Evolutionary conservation across 495 filamentous ascomycete genomes (phyloP).

Genomic region (Talaromyces stipitatus): DNA sequence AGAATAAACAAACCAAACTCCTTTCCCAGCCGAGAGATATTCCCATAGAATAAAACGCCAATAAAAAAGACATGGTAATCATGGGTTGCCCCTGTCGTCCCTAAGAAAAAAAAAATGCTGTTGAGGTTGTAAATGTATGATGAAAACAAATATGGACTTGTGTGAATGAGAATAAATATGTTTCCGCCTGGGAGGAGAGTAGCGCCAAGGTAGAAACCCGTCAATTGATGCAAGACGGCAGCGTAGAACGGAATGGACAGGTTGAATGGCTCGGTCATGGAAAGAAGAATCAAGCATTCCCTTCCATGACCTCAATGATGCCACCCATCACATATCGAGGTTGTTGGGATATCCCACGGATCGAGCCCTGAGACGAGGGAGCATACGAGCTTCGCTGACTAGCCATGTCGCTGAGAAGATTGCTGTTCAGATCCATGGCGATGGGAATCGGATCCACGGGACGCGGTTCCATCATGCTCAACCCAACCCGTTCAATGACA

Average conservation of each 20-base stretch:
- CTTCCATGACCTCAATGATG: conserved; percentile 44
- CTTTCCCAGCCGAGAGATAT: not conserved
- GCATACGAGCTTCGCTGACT: conserved; percentile 2
- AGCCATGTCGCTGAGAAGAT: conserved; percentile 7
- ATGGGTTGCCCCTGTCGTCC: not conserved
- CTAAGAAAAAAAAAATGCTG: not conserved
- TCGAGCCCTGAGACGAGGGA: conserved; percentile 4
- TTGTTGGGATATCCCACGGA: conserved; percentile 11
- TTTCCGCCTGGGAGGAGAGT: not conserved
- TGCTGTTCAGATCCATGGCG: conserved; percentile 16
- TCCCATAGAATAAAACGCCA: not conserved
- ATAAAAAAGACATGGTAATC: not conserved
- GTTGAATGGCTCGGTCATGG: not conserved
- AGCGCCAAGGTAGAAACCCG: not conserved
- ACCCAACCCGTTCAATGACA: conserved; percentile 30
- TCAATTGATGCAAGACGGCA: no score
- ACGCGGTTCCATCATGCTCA: conserved; percentile 39
- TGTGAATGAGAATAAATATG: no score
- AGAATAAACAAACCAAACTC: not conserved
- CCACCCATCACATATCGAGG: conserved; percentile 39
- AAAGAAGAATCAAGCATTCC: conserved; percentile 18
- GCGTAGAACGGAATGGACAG: not conserved
- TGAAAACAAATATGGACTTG: not conserved
- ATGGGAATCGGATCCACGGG: conserved; percentile 25
- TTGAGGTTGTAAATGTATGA: not conserved